phyloP scores from a whole-genome alignment of 257 asterid genomes.

The Coffea eugenioides region DNA sequence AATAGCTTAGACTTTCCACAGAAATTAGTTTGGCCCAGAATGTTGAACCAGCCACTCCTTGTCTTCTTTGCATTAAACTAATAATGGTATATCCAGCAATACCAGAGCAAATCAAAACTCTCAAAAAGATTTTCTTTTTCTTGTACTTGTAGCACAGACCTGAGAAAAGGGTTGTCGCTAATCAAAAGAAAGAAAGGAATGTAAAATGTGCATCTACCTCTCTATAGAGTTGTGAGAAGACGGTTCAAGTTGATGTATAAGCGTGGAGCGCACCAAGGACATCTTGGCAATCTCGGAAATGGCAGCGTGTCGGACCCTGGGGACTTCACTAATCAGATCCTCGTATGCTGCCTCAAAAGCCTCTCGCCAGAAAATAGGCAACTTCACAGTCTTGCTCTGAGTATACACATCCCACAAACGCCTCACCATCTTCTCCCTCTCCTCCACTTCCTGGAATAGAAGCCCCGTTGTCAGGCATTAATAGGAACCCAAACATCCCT shows the following conservation, averaged over 20 bases:
- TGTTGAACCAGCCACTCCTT: background rate
- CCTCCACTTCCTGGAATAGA: constrained; percentile 69
- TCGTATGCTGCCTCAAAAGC: constrained; percentile 95
- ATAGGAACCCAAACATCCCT: background rate
- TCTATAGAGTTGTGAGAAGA: constrained; percentile 32
- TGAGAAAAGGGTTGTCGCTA: background rate
- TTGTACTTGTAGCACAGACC: background rate
- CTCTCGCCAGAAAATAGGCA: constrained; percentile 84
- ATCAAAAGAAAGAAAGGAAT: background rate
- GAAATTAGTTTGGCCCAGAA: background rate
- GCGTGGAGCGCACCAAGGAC: constrained; percentile 56
- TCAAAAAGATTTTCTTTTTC: background rate
- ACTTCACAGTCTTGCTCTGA: constrained; percentile 49
- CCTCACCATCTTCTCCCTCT: constrained; percentile 78
- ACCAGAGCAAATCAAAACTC: background rate
- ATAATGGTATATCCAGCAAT: background rate
- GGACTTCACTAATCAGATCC: constrained; percentile 66
- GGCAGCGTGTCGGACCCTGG: constrained; percentile 49
- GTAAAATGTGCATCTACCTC: constrained; percentile 23
- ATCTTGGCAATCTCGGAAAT: constrained; percentile 82
- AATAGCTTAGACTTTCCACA: background rate
- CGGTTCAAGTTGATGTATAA: constrained; percentile 38
- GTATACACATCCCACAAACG: constrained; percentile 90
- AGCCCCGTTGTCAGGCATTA: background rate
- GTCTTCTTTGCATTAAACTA: background rate